These are phyloP conservation scores for Termitomyces eurrhizus DNA, from an alignment of 768 basidiomycete species.

Conservation along the genomic window DNA sequence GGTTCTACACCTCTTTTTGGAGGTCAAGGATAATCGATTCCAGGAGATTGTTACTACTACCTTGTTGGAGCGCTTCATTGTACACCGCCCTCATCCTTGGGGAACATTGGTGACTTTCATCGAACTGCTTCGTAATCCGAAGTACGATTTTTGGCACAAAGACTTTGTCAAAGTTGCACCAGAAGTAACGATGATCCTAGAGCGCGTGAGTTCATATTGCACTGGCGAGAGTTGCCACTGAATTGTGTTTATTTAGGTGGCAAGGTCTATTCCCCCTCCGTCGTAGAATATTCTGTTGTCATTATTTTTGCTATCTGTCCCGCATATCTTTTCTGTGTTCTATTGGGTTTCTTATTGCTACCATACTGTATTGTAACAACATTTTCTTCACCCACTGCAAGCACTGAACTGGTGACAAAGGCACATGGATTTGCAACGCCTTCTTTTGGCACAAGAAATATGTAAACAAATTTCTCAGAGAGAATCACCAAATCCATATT, in stretches of 20 bases:
- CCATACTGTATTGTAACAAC: conserved; percentile 88
- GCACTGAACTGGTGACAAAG: conserved; percentile 41
- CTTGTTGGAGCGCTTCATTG: conserved; percentile 89
- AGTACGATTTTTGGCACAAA: conserved; percentile 90
- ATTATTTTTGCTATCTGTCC: conserved; percentile 74
- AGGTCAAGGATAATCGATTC: conserved; percentile 73
- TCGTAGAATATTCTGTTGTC: conserved; percentile 65
- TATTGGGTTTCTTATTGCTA: conserved; percentile 56
- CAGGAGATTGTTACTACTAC: conserved; percentile 85
- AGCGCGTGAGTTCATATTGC: conserved; percentile 57
- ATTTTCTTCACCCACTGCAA: conserved; percentile 49
- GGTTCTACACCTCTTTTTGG: conserved; percentile 81
- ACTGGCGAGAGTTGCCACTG: neutral
- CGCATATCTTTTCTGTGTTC: conserved; percentile 67
- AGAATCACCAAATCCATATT: conserved; percentile 29
- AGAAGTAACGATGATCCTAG: conserved; percentile 80
- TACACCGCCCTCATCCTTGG: conserved; percentile 95
- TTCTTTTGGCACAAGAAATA: neutral
- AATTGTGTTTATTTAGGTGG: conserved; percentile 44
- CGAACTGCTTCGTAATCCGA: conserved; percentile 85
- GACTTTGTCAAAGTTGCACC: conserved; percentile 82
- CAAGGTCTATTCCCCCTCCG: conserved; percentile 67
- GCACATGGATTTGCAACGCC: neutral
- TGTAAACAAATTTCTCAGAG: neutral
- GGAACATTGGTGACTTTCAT: conserved; percentile 92